Conservation (phyloP, 1,284 basidiomycete species). For the Peniophora sp. region DNA sequence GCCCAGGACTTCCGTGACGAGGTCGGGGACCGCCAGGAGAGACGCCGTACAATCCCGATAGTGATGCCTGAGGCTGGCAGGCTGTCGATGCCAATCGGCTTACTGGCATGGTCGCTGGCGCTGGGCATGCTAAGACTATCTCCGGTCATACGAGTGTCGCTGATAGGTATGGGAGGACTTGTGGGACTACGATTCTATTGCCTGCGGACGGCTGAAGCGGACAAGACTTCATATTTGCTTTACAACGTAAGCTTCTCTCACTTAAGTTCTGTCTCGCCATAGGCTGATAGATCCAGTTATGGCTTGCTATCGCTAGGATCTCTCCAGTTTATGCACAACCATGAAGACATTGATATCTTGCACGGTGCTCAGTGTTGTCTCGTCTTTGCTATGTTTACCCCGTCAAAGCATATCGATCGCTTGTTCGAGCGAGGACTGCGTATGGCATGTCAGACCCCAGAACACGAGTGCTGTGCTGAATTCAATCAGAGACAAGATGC, state of each 20-base stretch:
- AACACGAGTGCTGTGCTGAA: too few species aligned
- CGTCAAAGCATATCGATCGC: too few species aligned
- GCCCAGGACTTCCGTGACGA: conserved; percentile 20
- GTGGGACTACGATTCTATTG: conserved; percentile 14
- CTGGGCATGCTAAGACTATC: conserved; percentile 10
- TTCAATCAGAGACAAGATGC: too few species aligned
- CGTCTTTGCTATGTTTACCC: too few species aligned
- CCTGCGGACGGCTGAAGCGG: conserved; percentile 7
- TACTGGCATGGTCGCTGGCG: conserved; percentile 12
- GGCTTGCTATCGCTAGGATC: too few species aligned
- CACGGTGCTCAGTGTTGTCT: too few species aligned
- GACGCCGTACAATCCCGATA: conserved; percentile 18
- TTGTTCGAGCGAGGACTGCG: too few species aligned
- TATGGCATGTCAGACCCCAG: too few species aligned
- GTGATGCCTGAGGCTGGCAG: conserved; percentile 13
- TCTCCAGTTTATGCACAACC: too few species aligned
- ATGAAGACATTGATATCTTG: too few species aligned
- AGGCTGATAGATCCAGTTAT: too few species aligned
- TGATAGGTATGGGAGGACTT: conserved; percentile 8
- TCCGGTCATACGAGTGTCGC: conserved; percentile 5
- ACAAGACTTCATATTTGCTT: conserved; percentile 11
- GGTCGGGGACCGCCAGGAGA: conserved; percentile 15
- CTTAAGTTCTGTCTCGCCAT: too few species aligned
- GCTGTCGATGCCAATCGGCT: conserved; percentile 9
- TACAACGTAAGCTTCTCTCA: conserved; percentile 11